phyloP scores from a whole-genome alignment of 768 basidiomycete genomes.

The Asterophora parasitica region DNA sequence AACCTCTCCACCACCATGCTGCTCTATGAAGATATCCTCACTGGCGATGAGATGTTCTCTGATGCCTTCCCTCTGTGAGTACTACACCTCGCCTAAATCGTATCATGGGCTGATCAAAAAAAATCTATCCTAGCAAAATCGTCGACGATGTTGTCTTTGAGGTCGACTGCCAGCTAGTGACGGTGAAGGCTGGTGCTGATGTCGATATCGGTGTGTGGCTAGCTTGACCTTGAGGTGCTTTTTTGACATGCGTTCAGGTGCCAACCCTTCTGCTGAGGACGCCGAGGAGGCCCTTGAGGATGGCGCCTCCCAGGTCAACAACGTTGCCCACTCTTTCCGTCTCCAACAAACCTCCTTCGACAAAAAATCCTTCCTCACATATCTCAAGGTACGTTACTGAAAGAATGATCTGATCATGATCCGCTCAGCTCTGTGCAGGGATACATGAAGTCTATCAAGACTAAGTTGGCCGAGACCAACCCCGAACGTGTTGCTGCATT shows the following conservation, averaged over 20 bases:
- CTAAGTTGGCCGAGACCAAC: slow-evolving; percentile 44
- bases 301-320: slow-evolving; percentile 75
- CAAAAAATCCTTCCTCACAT: slow-evolving; percentile 79
- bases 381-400: slow-evolving; percentile 65
- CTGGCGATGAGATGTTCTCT: slow-evolving; percentile 88
- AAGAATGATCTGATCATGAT: background rate
- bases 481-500: slow-evolving; percentile 68
- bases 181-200: slow-evolving; percentile 68
- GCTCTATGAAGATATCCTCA: slow-evolving; percentile 68
- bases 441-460: slow-evolving; percentile 94
- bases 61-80: slow-evolving; percentile 87
- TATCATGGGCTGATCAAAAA: slow-evolving; percentile 7
- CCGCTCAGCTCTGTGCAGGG: slow-evolving; percentile 38
- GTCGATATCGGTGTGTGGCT: slow-evolving; percentile 78
- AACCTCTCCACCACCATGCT: slow-evolving; percentile 47
- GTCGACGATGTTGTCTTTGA: slow-evolving; percentile 81
- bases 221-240: background rate
- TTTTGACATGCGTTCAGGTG: slow-evolving; percentile 45
- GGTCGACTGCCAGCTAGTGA: slow-evolving; percentile 74
- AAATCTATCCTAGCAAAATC: slow-evolving; percentile 50
- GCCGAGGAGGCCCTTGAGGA: slow-evolving; percentile 77
- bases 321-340: slow-evolving; percentile 89
- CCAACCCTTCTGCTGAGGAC: slow-evolving; percentile 91
- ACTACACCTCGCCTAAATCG: background rate
- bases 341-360: slow-evolving; percentile 78